Conservation (phyloP, 805 yeast genomes). For the Saturnispora silvae region DNA sequence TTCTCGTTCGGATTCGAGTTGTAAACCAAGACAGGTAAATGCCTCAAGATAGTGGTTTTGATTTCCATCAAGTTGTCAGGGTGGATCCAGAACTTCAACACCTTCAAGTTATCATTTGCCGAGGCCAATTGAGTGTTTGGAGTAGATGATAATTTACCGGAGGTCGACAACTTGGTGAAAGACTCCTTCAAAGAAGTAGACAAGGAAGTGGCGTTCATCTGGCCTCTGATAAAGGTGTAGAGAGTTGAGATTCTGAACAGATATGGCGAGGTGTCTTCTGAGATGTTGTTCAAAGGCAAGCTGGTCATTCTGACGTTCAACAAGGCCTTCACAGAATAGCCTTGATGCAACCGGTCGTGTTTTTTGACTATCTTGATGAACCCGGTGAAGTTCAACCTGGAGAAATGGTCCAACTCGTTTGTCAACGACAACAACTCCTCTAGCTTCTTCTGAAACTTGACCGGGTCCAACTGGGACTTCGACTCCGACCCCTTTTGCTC, state of each 20-base stretch:
- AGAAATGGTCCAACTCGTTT: constrained; percentile 80
- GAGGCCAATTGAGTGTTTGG: constrained; percentile 20
- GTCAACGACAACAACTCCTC: constrained; percentile 69
- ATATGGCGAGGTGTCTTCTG: constrained; percentile 90
- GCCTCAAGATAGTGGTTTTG: constrained; percentile 88
- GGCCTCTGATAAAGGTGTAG: constrained; percentile 74
- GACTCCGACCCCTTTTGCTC: constrained; percentile 12
- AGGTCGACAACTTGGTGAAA: constrained; percentile 36
- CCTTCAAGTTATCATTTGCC: constrained; percentile 32
- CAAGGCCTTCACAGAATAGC: constrained; percentile 83
- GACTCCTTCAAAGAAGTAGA: constrained; percentile 34
- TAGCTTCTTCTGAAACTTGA: constrained; percentile 50
- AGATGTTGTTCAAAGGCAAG: constrained; percentile 67
- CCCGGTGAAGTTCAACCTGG: constrained; percentile 89
- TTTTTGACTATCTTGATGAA: constrained; percentile 90
- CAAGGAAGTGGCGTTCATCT: constrained; percentile 31
- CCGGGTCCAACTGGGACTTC: constrained; percentile 41
- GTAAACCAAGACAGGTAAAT: constrained; percentile 83
- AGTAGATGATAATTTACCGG: constrained; percentile 26
- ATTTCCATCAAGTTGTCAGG: constrained; percentile 97
- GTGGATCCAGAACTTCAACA: constrained; percentile 91
- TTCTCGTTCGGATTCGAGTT: constrained; percentile 32
- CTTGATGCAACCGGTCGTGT: constrained; percentile 84
- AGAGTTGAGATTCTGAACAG: constrained; percentile 72
- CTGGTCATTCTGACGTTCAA: constrained; percentile 78